phyloP scores from a whole-genome alignment of 2,329 filamentous ascomycete genomes.

The Aspergillus ibericus region DNA sequence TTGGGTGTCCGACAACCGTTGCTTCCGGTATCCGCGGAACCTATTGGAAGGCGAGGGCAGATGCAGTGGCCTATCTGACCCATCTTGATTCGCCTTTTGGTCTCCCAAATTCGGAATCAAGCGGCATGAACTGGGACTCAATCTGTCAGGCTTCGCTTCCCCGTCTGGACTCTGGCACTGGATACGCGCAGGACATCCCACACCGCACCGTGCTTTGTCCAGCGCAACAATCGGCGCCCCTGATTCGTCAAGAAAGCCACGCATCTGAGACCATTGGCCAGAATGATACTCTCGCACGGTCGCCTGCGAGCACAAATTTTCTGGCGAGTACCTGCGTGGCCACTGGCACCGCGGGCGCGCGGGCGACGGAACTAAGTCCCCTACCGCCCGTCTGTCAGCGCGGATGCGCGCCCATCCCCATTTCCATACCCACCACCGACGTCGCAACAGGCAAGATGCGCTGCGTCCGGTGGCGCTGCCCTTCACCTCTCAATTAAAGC shows the following conservation, averaged over 20 bases:
- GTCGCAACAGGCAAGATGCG: slow-evolving; percentile 5
- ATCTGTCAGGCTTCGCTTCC: background rate
- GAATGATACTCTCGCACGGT: slow-evolving; percentile 9
- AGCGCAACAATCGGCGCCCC: slow-evolving; percentile 1
- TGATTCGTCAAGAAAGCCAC: slow-evolving; percentile 16
- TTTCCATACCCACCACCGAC: slow-evolving; percentile 11
- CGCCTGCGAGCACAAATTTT: background rate
- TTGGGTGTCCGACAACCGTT: background rate
- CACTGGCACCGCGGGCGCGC: slow-evolving; percentile 4
- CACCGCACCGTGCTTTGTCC: background rate
- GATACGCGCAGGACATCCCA: slow-evolving; percentile 9
- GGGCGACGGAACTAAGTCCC: slow-evolving; percentile 15
- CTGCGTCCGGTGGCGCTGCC: background rate
- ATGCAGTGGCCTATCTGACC: background rate
- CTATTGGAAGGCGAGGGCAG: background rate
- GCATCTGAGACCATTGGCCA: slow-evolving; percentile 1
- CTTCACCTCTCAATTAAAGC: background rate
- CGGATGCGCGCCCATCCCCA: slow-evolving; percentile 27
- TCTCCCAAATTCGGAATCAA: background rate
- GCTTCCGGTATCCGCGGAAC: slow-evolving; percentile 2
- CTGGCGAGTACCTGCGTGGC: slow-evolving; percentile 6
- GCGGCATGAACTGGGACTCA: background rate
- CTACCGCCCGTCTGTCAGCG: slow-evolving; percentile 27
- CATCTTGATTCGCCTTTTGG: background rate
- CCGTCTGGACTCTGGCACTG: background rate